A percentile compares a stretch with the other conserved stretches of the same genome.
Conservation (phyloP, 306 rosid species). For the Rosa rugosa region DNA sequence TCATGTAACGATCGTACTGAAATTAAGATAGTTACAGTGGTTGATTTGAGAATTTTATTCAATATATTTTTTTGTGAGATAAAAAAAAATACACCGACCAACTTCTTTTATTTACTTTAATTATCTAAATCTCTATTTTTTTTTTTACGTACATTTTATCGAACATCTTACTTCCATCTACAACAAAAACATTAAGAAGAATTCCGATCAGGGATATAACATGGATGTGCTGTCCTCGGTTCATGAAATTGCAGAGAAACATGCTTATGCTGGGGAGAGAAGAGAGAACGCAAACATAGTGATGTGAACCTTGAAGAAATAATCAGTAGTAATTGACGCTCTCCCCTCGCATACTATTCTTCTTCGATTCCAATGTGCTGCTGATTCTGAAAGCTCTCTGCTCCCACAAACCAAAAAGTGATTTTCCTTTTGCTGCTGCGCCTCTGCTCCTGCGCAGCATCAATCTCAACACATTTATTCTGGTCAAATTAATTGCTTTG, state of each 20-base stretch:
- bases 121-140: not conserved
- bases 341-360: not conserved
- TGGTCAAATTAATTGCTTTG: slow-evolving; percentile 11
- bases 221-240: not conserved
- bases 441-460: not conserved
- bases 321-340: not conserved
- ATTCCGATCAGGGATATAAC: not conserved
- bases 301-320: slow-evolving; percentile 9
- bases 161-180: not conserved
- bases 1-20: not conserved
- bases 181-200: not conserved
- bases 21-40: too few relatives aligned
- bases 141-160: too few relatives aligned
- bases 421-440: not conserved
- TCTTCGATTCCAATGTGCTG: not conserved
- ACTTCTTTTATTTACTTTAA: too few relatives aligned
- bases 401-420: not conserved
- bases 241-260: not conserved
- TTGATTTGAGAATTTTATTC: not conserved
- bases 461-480: not conserved
- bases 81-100: too few relatives aligned
- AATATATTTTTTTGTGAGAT: too few relatives aligned
- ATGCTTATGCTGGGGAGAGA: not conserved
- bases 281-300: not conserved
- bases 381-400: not conserved